Evolutionary conservation across 768 basidiomycete species (phyloP).

Genomic region (Suillus variegatus): DNA sequence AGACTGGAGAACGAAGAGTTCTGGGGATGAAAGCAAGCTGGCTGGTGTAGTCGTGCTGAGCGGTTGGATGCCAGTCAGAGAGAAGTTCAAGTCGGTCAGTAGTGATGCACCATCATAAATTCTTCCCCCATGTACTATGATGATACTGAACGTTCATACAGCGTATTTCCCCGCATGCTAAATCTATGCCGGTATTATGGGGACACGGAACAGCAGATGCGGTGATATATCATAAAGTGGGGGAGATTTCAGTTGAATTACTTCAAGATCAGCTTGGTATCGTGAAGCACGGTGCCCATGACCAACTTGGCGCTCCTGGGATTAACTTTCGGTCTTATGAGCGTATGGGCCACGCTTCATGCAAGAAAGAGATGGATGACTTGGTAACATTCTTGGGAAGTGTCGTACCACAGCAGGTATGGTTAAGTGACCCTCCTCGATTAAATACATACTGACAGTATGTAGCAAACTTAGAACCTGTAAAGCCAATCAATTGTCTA

Average conservation of each 20-base stretch:
- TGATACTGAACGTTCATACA: conserved; percentile 25
- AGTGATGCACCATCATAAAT: neutral
- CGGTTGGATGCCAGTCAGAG: conserved; percentile 44
- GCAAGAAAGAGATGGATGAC: conserved; percentile 19
- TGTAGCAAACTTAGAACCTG: neutral
- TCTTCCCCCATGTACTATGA: neutral
- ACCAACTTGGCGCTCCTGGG: conserved; percentile 1
- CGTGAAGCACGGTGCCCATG: neutral
- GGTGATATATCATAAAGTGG: conserved; percentile 16
- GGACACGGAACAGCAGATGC: conserved; percentile 23
- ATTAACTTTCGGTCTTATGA: conserved; percentile 6
- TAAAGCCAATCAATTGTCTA: neutral
- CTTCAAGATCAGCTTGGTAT: conserved; percentile 19
- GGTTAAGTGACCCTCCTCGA: neutral
- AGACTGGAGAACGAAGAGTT: conserved; percentile 16
- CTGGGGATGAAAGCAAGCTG: conserved; percentile 30
- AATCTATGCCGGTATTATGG: conserved; percentile 22
- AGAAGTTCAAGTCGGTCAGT: conserved; percentile 41
- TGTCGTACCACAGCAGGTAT: conserved; percentile 14
- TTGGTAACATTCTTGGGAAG: conserved; percentile 17
- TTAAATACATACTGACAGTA: neutral
- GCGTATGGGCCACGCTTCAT: conserved; percentile 15
- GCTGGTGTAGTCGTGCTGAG: conserved; percentile 44
- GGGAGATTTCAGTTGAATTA: conserved; percentile 16
- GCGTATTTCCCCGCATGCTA: conserved; percentile 42